Conservation (phyloP, 495 filamentous ascomycete species). For the Hypoxylon fuscum region DNA sequence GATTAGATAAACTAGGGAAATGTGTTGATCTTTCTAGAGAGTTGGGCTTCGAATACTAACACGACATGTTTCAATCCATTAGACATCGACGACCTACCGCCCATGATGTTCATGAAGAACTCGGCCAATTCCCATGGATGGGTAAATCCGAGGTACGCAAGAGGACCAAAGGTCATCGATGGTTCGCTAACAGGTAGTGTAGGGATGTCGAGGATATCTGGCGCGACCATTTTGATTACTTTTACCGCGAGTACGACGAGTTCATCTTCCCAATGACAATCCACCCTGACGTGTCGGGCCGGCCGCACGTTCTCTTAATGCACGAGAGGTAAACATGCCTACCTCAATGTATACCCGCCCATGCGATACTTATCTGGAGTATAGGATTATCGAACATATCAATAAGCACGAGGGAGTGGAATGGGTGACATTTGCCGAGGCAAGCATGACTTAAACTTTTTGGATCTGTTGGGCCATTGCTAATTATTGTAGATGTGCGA, state of each 20-base stretch:
- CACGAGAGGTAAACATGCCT: constrained; percentile 52
- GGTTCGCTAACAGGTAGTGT: neutral
- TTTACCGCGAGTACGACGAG: constrained; percentile 67
- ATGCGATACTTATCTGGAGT: neutral
- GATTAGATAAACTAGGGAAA: too few species aligned
- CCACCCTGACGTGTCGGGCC: constrained; percentile 67
- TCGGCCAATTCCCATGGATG: constrained; percentile 64
- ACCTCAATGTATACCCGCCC: neutral
- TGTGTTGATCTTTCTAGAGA: too few species aligned
- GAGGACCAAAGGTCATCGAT: neutral
- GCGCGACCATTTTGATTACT: constrained; percentile 68
- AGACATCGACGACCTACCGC: constrained; percentile 65
- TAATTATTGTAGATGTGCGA: constrained; percentile 57
- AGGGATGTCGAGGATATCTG: constrained; percentile 65
- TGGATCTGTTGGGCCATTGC: neutral
- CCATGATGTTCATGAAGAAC: constrained; percentile 67
- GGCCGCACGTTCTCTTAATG: constrained; percentile 67
- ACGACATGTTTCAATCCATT: too few species aligned
- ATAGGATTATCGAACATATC: constrained; percentile 70
- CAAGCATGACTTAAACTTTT: neutral
- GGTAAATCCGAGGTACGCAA: constrained; percentile 56
- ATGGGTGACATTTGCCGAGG: constrained; percentile 75
- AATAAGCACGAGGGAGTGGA: constrained; percentile 78
- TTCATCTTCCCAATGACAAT: constrained; percentile 70
- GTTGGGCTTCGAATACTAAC: too few species aligned